A percentile compares a stretch with the other conserved stretches of the same genome.
Evolutionary conservation across 2,329 filamentous ascomycete genomes (phyloP).

Genomic region (Penicillium sp.): DNA sequence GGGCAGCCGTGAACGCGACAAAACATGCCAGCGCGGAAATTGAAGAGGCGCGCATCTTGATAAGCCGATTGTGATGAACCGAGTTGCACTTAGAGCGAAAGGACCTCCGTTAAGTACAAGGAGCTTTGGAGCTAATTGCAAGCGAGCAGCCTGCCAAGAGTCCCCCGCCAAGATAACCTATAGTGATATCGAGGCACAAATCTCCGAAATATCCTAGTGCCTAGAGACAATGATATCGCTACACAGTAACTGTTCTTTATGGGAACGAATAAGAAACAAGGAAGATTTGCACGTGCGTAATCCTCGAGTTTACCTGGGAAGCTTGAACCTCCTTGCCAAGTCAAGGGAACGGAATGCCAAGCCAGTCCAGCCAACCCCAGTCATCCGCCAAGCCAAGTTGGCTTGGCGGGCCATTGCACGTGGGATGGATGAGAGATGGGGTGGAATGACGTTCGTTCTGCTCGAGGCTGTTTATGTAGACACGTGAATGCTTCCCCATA

Average conservation of each 20-base stretch:
- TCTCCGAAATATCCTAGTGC: not conserved
- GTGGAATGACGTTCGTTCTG: not conserved
- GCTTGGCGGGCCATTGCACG: slow-evolving; percentile 2
- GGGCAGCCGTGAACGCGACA: slow-evolving; percentile 39
- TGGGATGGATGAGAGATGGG: not conserved
- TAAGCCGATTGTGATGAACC: not conserved
- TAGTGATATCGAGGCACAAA: not conserved
- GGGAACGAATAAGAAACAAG: slow-evolving; percentile 1
- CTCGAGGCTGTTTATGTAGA: too few species aligned
- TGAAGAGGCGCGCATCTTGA: slow-evolving; percentile 29
- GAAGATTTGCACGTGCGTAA: slow-evolving; percentile 9
- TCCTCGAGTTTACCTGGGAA: slow-evolving; percentile 3
- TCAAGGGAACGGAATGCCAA: slow-evolving; percentile 8
- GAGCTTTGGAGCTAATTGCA: not conserved
- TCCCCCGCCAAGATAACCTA: not conserved
- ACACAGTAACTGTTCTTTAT: too few species aligned
- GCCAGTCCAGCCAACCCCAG: not conserved
- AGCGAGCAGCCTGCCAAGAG: not conserved
- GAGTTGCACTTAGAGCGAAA: not conserved
- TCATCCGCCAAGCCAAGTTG: not conserved
- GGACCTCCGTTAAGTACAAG: not conserved
- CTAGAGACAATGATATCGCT: not conserved
- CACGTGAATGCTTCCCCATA: not conserved
- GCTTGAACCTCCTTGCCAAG: slow-evolving; percentile 12
- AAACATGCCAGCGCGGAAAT: slow-evolving; percentile 28